phyloP scores from a whole-genome alignment of 495 filamentous ascomycete genomes.

The Aspergillus sclerotioniger region DNA sequence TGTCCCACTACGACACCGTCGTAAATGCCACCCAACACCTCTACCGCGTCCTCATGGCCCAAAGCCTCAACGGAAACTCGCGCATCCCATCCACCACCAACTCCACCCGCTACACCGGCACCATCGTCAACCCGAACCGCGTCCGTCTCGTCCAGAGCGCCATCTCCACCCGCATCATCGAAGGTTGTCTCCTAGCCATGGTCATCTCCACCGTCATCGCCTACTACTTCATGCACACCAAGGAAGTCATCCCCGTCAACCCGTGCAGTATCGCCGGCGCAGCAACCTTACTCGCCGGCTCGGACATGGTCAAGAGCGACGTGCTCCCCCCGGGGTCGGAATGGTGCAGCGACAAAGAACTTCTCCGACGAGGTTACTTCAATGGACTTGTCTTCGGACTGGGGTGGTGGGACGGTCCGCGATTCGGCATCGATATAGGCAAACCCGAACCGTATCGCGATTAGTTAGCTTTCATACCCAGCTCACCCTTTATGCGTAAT shows the following conservation, averaged over 20 bases:
- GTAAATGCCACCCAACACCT: slow-evolving; percentile 8
- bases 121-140: slow-evolving; percentile 2
- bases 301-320: slow-evolving; percentile 10
- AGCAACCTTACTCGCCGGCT: slow-evolving; percentile 29
- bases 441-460: background rate
- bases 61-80: slow-evolving; percentile 3
- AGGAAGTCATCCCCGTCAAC: slow-evolving; percentile 27
- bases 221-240: slow-evolving; percentile 23
- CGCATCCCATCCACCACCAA: background rate
- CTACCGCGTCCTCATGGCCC: slow-evolving; percentile 13
- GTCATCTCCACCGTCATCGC: slow-evolving; percentile 20
- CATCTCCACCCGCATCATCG: slow-evolving; percentile 30
- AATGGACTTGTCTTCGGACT: slow-evolving; percentile 9
- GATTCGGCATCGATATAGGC: slow-evolving; percentile 12
- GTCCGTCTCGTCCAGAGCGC: slow-evolving; percentile 26
- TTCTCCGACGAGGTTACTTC: slow-evolving; percentile 8
- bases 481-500: no score
- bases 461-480: no score
- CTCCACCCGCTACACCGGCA: slow-evolving; percentile 5
- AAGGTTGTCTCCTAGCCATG: slow-evolving; percentile 27
- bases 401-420: slow-evolving; percentile 13
- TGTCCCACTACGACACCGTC: background rate
- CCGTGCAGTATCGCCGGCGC: slow-evolving; percentile 31
- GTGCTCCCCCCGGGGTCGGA: slow-evolving; percentile 12
- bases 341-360: slow-evolving; percentile 15